Base-by-base conservation (phyloP, 495 filamentous ascomycete species). In the Peziza echinospora region DNA sequence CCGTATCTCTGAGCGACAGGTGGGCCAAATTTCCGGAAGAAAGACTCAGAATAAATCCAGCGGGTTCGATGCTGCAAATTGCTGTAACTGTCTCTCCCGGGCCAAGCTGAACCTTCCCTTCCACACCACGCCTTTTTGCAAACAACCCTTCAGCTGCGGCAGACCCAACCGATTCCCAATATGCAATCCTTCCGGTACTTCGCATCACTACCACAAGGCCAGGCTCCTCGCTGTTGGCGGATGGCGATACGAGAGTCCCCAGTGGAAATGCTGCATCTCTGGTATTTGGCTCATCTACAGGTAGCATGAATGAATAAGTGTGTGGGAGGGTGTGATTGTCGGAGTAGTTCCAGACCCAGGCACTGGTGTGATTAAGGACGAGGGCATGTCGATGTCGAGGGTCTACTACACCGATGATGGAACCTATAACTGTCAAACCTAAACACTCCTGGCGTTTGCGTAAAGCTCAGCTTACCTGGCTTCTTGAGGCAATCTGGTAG, bases 311-410 rank as follows among this genome's bases (percentile, higher is more conserved):
- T 0, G 71, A 73, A 51, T 82, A 80, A 23, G 76, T 75, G 53
- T 85, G 79, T 37, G 74, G 70, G 6, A 77, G 70, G 6, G 70
- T 64, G 21, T 71, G 68, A 11, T 72, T 68, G 4, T 75, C 66
- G 16, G 68, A 75, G 59, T 94, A 96, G 43, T 82, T 77, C 89
- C 89, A 99, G 41, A 92, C 73, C 34, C 84, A 71, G 43, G 85
- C 91, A 54, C 83, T 72, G 1, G 73, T 75, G 42, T 77, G 73
- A 7, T 84, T 89, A 43, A 93, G 67, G 26, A 74, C 75, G 26
- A 96, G 66, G 28, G 80, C 91, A 59, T 84, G 80, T 40, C 77
- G 75, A 44, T 67, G 71, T n/a, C 67, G 62, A 1, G 72, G 65
- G 54, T 77, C 51, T 5, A 46, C 60, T 50, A 45, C 37, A 7